Conservation (phyloP, 2,329 filamentous ascomycete genomes). For the Fusarium transvaalense region DNA sequence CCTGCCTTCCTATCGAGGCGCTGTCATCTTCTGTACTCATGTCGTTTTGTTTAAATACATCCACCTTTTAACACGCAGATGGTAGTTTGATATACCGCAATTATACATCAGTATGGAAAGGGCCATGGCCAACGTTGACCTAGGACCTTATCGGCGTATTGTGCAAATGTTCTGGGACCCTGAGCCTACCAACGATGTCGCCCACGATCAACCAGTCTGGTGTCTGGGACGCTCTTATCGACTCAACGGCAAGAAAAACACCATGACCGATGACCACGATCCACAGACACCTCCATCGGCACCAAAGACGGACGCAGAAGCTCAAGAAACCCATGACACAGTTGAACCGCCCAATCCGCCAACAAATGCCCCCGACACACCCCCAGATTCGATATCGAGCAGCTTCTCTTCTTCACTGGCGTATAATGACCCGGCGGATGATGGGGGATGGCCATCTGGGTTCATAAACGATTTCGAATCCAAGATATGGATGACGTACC, state of each 20-base stretch:
- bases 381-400: slow-evolving; percentile 62
- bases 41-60: background rate
- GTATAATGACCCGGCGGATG: slow-evolving; percentile 59
- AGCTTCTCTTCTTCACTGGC: slow-evolving; percentile 66
- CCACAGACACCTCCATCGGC: slow-evolving; percentile 44
- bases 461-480: slow-evolving; percentile 96
- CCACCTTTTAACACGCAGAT: slow-evolving; percentile 14
- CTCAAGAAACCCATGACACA: slow-evolving; percentile 33
- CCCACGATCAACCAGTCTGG: slow-evolving; percentile 80
- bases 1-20: slow-evolving; percentile 16
- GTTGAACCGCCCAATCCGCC: slow-evolving; percentile 37
- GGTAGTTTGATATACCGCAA: slow-evolving; percentile 22
- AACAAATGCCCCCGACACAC: slow-evolving; percentile 57
- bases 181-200: slow-evolving; percentile 82
- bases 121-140: slow-evolving; percentile 71
- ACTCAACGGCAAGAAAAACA: slow-evolving; percentile 48
- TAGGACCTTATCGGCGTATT: slow-evolving; percentile 82
- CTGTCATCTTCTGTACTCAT: background rate
- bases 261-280: slow-evolving; percentile 26
- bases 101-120: slow-evolving; percentile 50
- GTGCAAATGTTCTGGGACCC: slow-evolving; percentile 95
- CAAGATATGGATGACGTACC: slow-evolving; percentile 95
- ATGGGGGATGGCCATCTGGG: slow-evolving; percentile 80
- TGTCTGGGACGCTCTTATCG: slow-evolving; percentile 74
- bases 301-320: slow-evolving; percentile 27